Percentiles rank a stretch among this genome's conserved stretches.
These are phyloP conservation scores for Gamarada debralockiae DNA, from an alignment of 495 filamentous ascomycete species.

Conservation along the genomic window DNA sequence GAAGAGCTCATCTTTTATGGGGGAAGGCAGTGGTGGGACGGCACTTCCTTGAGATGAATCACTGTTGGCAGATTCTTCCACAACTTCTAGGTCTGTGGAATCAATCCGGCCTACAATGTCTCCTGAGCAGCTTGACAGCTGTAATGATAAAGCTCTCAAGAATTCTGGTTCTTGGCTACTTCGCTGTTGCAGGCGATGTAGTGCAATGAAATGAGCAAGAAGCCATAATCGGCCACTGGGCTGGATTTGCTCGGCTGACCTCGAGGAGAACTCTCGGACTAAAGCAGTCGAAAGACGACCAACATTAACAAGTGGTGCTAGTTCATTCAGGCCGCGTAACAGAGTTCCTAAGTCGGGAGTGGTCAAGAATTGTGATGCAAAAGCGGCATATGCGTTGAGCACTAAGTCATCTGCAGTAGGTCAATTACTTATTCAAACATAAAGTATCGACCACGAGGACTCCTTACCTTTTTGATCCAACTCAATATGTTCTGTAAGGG, in stretches of 20 bases:
- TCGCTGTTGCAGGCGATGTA: constrained; percentile 50
- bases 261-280: constrained; percentile 13
- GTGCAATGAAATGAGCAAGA: constrained; percentile 73
- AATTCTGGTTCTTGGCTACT: constrained; percentile 51
- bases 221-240: constrained; percentile 61
- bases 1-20: constrained; percentile 55
- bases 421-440: constrained; percentile 7
- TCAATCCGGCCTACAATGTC: constrained; percentile 55
- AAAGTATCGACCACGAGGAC: constrained; percentile 14
- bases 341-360: constrained; percentile 17
- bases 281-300: constrained; percentile 19
- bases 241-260: constrained; percentile 4
- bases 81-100: constrained; percentile 24
- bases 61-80: constrained; percentile 13
- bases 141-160: constrained; percentile 57
- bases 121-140: constrained; percentile 58
- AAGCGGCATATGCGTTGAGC: constrained; percentile 16
- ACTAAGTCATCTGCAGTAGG: constrained; percentile 1
- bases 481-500: not conserved
- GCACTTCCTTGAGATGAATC: constrained; percentile 9
- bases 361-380: constrained; percentile 23
- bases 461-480: constrained; percentile 19
- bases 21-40: constrained; percentile 42
- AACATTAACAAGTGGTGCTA: constrained; percentile 17
- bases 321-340: constrained; percentile 12